Base-by-base conservation (phyloP, 179 eudicot species). In the Corrigiola litoralis region DNA sequence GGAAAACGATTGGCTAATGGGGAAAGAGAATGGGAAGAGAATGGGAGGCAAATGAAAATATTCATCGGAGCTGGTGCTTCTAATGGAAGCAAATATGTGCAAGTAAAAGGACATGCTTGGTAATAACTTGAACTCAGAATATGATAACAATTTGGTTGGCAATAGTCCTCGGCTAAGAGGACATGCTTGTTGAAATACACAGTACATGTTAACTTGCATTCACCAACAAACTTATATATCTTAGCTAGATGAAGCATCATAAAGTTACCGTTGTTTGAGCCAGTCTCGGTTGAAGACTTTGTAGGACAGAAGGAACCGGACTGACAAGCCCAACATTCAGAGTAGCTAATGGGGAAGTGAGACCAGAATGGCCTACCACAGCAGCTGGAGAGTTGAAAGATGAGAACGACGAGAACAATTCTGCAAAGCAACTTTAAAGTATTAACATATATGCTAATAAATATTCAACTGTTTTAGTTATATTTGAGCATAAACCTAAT, bases 281-380 rank as follows among this genome's bases (percentile, higher is more conserved):
- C 69, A 85, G 61, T 68, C 89, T 70, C 5, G 96, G 85, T 57
- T 86, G 84, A 49, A 83, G 67, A 58, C 77, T 69, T 67, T 83
- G 90, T 69, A 92, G 68, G 40, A 89, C 56, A 38, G 96, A 76
- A 36, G 87, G 79, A 60, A 92, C 76, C 44, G 95, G 87, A 79
- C 77, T 80, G 73, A 79, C 79, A 51, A 80, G 58, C 27, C 85
- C 94, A 68, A 70, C 25, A 70, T 50, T 77, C 68, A 77, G 72
- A 65, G 67, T 76, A 31, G 79, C 67, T 55, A 81, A 73, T 50
- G 92, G 83, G 71, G 95, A 79, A 16, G 88, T 69, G 60, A 78
- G 65, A 67, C 72, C 45, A 45, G 87, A 60, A 41, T 77, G 80
- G 42, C 82, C 81, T 47, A 75, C 50, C 10, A 76, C 72, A 42